phyloP scores from a whole-genome alignment of 202 grass and related monocot species.

The Digitaria exilis region DNA sequence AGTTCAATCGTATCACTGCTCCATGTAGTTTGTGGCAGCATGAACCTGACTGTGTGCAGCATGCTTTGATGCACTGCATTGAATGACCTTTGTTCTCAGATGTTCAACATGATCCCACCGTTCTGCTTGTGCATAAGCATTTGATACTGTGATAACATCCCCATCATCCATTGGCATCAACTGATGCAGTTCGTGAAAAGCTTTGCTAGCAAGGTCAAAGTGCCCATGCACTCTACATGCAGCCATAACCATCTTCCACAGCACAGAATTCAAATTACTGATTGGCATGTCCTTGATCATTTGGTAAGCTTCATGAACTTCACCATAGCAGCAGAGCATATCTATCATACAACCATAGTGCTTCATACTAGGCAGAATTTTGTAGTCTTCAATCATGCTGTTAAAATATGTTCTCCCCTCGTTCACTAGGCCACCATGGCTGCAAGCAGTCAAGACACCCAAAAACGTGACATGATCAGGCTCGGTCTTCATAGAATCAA shows the following conservation, averaged over 20 bases:
- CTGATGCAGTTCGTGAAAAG: conserved; percentile 25
- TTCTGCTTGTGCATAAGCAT: conserved; percentile 66
- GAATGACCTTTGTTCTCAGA: conserved; percentile 49
- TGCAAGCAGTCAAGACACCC: conserved; percentile 70
- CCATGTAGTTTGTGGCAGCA: background rate
- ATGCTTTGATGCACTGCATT: conserved; percentile 38
- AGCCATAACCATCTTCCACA: conserved; percentile 74
- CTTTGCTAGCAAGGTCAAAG: conserved; percentile 42
- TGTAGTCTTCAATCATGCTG: conserved; percentile 59
- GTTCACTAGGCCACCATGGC: conserved; percentile 60
- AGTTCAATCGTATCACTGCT: background rate
- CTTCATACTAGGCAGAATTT: conserved; percentile 62
- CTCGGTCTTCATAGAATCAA: conserved; percentile 51
- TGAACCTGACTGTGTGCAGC: conserved; percentile 53
- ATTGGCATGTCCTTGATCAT: conserved; percentile 59
- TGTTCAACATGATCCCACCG: conserved; percentile 63
- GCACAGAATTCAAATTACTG: conserved; percentile 40
- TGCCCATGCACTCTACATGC: conserved; percentile 67
- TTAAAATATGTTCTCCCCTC: conserved; percentile 58
- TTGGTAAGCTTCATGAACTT: conserved; percentile 62
- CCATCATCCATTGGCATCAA: conserved; percentile 43
- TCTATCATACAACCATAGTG: conserved; percentile 67
- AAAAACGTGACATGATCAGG: conserved; percentile 62
- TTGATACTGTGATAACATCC: conserved; percentile 50
- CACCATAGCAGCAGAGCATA: conserved; percentile 58